A percentile compares a stretch with the other conserved stretches of the same genome.
phyloP scores from a whole-genome alignment of 305 asterid species.

The Ilex paraguariensis region DNA sequence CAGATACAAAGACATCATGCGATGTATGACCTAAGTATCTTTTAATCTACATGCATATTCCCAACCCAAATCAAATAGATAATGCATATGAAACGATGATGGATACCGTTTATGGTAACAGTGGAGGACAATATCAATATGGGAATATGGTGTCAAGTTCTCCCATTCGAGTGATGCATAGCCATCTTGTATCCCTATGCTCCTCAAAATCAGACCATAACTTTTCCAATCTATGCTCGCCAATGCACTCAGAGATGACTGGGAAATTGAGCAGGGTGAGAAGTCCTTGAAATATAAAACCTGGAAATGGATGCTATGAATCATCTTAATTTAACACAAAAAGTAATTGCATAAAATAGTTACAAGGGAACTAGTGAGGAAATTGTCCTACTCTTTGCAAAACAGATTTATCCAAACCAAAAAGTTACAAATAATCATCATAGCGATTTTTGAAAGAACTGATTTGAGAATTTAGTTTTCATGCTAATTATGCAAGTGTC shows the following conservation, averaged over 20 bases:
- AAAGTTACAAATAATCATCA: too few species aligned
- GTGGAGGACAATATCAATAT: constrained; percentile 69
- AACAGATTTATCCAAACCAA: too few species aligned
- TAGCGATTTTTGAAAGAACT: too few species aligned
- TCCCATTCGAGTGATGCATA: constrained; percentile 72
- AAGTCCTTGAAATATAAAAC: constrained; percentile 68
- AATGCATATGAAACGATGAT: neutral
- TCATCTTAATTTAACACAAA: constrained; percentile 5
- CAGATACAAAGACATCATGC: constrained; percentile 1
- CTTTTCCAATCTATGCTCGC: constrained; percentile 73
- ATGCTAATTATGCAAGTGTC: too few species aligned
- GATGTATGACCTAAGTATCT: too few species aligned
- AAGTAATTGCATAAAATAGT: constrained; percentile 5
- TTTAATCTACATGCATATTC: too few species aligned
- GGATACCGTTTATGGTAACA: constrained; percentile 65
- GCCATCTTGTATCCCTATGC: constrained; percentile 50
- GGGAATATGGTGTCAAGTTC: constrained; percentile 52
- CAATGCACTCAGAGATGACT: constrained; percentile 60
- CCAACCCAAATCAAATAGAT: neutral
- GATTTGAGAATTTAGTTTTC: too few species aligned
- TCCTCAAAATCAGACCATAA: constrained; percentile 59
- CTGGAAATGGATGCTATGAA: constrained; percentile 33
- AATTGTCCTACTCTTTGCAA: too few species aligned
- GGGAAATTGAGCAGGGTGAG: constrained; percentile 53
- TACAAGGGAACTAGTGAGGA: neutral